Evolutionary conservation across 192 early-diverging fungal genomes (phyloP), one percentile per base, ranked within the genome.

Genomic region (Gryganskiella cystojenkinii): DNA sequence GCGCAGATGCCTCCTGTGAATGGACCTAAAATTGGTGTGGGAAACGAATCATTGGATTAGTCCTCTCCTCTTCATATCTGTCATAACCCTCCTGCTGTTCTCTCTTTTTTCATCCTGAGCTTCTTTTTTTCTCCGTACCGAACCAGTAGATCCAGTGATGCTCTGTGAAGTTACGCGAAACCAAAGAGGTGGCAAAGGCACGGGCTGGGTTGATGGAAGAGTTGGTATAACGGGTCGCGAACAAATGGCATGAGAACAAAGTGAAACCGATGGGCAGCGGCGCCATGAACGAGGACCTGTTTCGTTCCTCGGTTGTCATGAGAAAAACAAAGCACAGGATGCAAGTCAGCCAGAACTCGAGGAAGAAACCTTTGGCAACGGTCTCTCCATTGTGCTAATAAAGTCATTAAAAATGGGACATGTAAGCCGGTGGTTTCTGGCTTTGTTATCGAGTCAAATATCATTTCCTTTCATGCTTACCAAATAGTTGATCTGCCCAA

Each of bases 171-270:
- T 70, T 17, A 4, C 71, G 82, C 14, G 89, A 64, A 10, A 89
- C 83, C 4, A 91, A 43, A 15, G 87, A 81, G 4, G 88, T 82
- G 27, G 82, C 90, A 71, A 90, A 89, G 49, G 83, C 85, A 54
- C 90, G 79, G 22, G 90, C 90, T 20, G 90, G 90, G 67, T 91
- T 91, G 46, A 91, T 81, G 15, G 85, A 85, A 20, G 86, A 81
- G 50, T 88, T 86, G 46, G 55, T 56, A 19, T 67, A 67, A 15
- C 65, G 65, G 6, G 28, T 19, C 20, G 65, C 65, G 30, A 67
- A 57, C 45, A 67, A 58, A 25, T 67, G 53, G 65, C 65, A 67
- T 3, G 65, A 57, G 33, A 67, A 67, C n/a, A 67, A 44, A 9
- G 65, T 67, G 43, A 67, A 67, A 28, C 65, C 65, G 33, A 67